These are phyloP conservation scores for Hanseniaspora valbyensis DNA, from an alignment of 805 yeast species.

Conservation along the genomic window DNA sequence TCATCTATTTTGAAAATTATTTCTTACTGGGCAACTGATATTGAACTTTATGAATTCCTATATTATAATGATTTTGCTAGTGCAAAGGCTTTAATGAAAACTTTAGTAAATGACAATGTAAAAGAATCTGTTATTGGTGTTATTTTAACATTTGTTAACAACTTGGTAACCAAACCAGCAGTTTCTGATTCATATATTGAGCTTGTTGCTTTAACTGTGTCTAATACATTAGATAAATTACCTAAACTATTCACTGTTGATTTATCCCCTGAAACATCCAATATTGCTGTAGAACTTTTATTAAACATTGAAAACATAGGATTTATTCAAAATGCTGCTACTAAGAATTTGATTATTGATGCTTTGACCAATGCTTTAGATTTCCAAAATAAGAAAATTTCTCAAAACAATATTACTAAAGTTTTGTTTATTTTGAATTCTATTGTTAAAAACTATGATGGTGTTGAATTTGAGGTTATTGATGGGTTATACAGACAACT, in stretches of 20 bases:
- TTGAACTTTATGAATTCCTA: conserved; percentile 41
- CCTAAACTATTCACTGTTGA: conserved; percentile 38
- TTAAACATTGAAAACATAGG: conserved; percentile 45
- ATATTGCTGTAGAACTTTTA: conserved; percentile 43
- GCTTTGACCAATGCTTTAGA: conserved; percentile 53
- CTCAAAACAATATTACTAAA: conserved; percentile 42
- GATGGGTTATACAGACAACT: conserved; percentile 38
- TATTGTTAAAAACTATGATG: conserved; percentile 31
- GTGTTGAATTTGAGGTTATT: conserved; percentile 39
- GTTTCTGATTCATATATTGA: conserved; percentile 37
- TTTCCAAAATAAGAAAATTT: conserved; percentile 43
- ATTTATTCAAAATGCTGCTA: conserved; percentile 44
- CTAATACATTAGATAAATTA: conserved; percentile 40
- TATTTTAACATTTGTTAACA: conserved; percentile 45
- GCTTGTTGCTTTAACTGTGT: conserved; percentile 48
- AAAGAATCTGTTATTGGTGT: conserved; percentile 54
- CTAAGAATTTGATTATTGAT: conserved; percentile 41
- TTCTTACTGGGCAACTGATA: conserved; percentile 43
- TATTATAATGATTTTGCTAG: conserved; percentile 47
- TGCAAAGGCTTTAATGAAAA: conserved; percentile 42
- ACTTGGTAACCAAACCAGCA: conserved; percentile 36
- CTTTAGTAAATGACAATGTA: conserved; percentile 44
- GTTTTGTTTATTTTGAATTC: conserved; percentile 47
- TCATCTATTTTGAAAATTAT: conserved; percentile 65
- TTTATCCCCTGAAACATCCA: conserved; percentile 36